A percentile compares a stretch with the other conserved stretches of the same genome.
phyloP scores from a whole-genome alignment of 495 filamentous ascomycete genomes.

The Penicillium longicatenatum region DNA sequence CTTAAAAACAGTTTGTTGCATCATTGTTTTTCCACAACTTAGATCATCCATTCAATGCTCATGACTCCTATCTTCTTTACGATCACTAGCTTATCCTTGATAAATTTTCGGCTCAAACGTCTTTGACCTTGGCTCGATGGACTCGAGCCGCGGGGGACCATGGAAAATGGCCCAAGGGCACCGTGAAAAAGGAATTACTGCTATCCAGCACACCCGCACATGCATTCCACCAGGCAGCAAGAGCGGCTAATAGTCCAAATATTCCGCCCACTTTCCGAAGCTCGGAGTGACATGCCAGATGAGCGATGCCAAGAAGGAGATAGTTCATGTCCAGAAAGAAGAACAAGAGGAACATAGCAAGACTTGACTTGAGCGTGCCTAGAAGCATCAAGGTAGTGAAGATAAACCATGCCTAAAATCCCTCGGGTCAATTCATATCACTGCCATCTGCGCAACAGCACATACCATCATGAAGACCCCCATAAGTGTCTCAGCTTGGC shows the following conservation, averaged over 20 bases:
- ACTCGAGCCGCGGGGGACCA: slow-evolving; percentile 51
- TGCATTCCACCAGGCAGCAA: slow-evolving; percentile 88
- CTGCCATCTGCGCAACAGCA: background rate
- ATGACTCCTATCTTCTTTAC: no score
- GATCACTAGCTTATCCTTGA: no score
- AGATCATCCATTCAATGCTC: no score
- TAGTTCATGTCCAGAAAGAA: slow-evolving; percentile 75
- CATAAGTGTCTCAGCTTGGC: slow-evolving; percentile 56
- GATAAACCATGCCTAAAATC: slow-evolving; percentile 79
- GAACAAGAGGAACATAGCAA: slow-evolving; percentile 87
- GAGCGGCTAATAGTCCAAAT: slow-evolving; percentile 78
- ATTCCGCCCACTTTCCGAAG: slow-evolving; percentile 71
- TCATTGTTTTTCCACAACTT: no score
- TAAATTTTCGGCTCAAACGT: slow-evolving; percentile 8
- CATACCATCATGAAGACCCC: slow-evolving; percentile 75
- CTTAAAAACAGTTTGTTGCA: no score
- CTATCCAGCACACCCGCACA: slow-evolving; percentile 80
- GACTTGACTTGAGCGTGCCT: slow-evolving; percentile 80
- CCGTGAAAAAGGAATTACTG: slow-evolving; percentile 77
- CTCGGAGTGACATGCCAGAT: slow-evolving; percentile 49
- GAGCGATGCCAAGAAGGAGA: slow-evolving; percentile 71
- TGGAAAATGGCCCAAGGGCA: slow-evolving; percentile 85
- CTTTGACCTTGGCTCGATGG: slow-evolving; percentile 19
- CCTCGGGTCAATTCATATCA: background rate
- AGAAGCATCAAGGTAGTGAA: slow-evolving; percentile 81